A percentile compares a stretch with the other conserved stretches of the same genome.
Conservation (phyloP, 768 basidiomycete genomes). For the Xerocomellus dryophilus region DNA sequence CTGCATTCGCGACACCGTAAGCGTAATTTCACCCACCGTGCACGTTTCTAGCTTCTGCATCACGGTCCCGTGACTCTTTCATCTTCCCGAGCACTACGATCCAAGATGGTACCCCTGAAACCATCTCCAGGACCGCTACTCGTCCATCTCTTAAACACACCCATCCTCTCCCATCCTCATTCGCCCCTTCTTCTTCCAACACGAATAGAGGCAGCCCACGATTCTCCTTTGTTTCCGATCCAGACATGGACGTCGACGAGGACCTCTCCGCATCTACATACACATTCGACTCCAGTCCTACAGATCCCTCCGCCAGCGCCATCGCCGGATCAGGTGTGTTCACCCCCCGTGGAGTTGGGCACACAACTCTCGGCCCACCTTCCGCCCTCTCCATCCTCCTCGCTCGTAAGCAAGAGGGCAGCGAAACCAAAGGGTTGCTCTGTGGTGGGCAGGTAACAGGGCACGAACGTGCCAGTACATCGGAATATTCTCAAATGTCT, state of each 20-base stretch:
- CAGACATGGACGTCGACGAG: constrained; percentile 23
- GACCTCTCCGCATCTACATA: constrained; percentile 32
- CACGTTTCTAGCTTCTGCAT: constrained; percentile 26
- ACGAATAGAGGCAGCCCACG: constrained; percentile 24
- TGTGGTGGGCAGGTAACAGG: neutral
- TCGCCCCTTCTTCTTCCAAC: constrained; percentile 21
- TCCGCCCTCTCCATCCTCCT: constrained; percentile 39
- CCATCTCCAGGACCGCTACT: constrained; percentile 14
- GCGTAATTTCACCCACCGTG: constrained; percentile 6
- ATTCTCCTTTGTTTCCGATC: constrained; percentile 22
- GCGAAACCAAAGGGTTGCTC: neutral
- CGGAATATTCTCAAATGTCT: constrained; percentile 14
- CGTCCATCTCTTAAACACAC: constrained; percentile 18
- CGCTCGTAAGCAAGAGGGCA: constrained; percentile 19
- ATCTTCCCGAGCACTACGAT: constrained; percentile 36
- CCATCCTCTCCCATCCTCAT: constrained; percentile 22
- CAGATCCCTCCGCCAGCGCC: constrained; percentile 1
- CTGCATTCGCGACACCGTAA: constrained; percentile 6
- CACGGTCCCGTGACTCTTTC: constrained; percentile 35
- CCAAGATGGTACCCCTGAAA: constrained; percentile 26
- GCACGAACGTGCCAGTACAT: neutral
- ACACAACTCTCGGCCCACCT: constrained; percentile 24
- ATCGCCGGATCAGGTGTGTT: constrained; percentile 11
- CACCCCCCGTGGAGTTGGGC: constrained; percentile 22
- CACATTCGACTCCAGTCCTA: constrained; percentile 23